Percentiles rank a stretch among this genome's conserved stretches.
Evolutionary conservation across 768 basidiomycete species (phyloP).

Genomic region (Russula sp.): DNA sequence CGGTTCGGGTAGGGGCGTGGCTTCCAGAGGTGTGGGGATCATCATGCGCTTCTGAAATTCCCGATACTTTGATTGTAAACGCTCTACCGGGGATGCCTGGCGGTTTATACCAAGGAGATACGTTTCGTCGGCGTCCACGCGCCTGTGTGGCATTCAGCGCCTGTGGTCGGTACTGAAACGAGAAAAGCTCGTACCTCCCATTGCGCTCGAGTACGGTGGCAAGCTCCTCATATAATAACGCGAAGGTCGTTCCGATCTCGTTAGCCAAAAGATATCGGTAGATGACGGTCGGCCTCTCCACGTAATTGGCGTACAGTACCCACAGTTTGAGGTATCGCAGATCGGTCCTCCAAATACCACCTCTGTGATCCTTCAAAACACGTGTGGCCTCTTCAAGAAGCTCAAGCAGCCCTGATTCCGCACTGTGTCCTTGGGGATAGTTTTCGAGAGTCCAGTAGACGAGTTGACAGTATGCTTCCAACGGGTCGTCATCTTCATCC

Average conservation of each 20-base stretch:
- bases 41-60: conserved; percentile 95
- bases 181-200: conserved; percentile 55
- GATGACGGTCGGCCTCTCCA: conserved; percentile 84
- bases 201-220: conserved; percentile 78
- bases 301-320: conserved; percentile 88
- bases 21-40: conserved; percentile 35
- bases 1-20: conserved; percentile 31
- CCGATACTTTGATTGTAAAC: conserved; percentile 65
- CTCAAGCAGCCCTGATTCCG: conserved; percentile 86
- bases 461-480: conserved; percentile 82
- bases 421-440: conserved; percentile 88
- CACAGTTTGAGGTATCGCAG: conserved; percentile 89
- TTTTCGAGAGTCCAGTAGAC: conserved; percentile 92
- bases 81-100: conserved; percentile 73
- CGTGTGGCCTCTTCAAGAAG: conserved; percentile 90
- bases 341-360: conserved; percentile 69
- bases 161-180: conserved; percentile 2
- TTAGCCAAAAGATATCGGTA: conserved; percentile 87
- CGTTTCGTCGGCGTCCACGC: conserved; percentile 81
- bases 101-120: conserved; percentile 87
- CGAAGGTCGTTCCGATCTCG: conserved; percentile 79
- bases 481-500: conserved; percentile 70
- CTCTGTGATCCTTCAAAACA: conserved; percentile 69
- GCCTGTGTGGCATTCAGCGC: conserved; percentile 40
- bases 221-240: conserved; percentile 88